These are phyloP conservation scores for Ophiocordyceps camponoti-saundersi DNA, from an alignment of 2,329 filamentous ascomycete species.

Conservation along the genomic window DNA sequence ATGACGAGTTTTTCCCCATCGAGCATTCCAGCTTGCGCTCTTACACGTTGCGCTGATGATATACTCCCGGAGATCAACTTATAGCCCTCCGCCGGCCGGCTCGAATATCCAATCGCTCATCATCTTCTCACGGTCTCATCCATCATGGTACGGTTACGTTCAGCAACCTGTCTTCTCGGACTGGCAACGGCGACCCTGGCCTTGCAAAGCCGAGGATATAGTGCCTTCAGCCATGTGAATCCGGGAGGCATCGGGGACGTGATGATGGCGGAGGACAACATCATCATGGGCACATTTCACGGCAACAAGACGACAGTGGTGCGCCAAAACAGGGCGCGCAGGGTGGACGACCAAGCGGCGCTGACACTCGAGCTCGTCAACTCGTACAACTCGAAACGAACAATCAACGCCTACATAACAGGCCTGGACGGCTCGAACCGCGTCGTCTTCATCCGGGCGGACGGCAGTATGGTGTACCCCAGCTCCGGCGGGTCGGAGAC, in stretches of 20 bases:
- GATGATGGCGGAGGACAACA: slow-evolving; percentile 19
- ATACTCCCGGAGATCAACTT: background rate
- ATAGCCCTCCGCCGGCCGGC: background rate
- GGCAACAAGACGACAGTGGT: slow-evolving; percentile 3
- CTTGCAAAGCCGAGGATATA: background rate
- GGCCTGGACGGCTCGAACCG: slow-evolving; percentile 21
- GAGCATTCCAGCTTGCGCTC: background rate
- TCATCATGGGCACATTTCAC: slow-evolving; percentile 19
- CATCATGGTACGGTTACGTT: background rate
- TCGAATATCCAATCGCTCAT: background rate
- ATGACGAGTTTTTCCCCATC: background rate
- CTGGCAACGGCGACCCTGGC: background rate
- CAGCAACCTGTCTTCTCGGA: slow-evolving; percentile 3
- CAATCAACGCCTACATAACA: slow-evolving; percentile 26
- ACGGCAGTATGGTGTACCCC: slow-evolving; percentile 25
- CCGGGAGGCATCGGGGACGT: slow-evolving; percentile 16
- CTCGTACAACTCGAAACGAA: slow-evolving; percentile 17
- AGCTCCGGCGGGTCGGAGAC: slow-evolving; percentile 14
- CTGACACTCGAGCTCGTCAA: slow-evolving; percentile 22
- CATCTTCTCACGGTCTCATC: background rate
- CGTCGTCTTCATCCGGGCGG: slow-evolving; percentile 24
- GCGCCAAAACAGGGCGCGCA: background rate
- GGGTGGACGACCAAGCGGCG: background rate
- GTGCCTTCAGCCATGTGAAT: slow-evolving; percentile 12
- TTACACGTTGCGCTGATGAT: background rate